Base-by-base conservation (phyloP, 2,329 filamentous ascomycete species). In the Claviceps sp. region DNA sequence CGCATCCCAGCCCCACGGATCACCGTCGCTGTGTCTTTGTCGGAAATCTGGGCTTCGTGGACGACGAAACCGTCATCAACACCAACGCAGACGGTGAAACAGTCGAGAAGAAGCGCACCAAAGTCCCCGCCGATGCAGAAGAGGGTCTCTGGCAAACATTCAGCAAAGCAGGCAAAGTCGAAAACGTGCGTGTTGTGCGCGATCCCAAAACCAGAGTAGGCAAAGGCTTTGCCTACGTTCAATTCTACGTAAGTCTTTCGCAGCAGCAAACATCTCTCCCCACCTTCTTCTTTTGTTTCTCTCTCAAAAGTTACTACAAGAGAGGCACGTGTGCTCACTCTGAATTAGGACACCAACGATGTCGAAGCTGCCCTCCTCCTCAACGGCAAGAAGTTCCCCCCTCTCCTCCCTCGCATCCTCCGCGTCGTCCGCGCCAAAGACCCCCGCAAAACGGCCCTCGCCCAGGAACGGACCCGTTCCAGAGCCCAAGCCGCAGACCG, bases 221-320 rank as follows among this genome's bases (percentile, higher is more conserved):
- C 62, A 98, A 98, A 66, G 93, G 93, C 4, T 89, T 98, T 64
- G 94, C 94, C 56, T 98, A 98, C 62, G 91, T 98, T 16, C 93
- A 98, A 64, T 98, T 98, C 69, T 81, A 84, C 62, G 81, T 82
- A 61, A 71, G 73, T 67, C 30, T 17, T 47, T 17, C 7, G 5
- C 30, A 38, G 14, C 6, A 7, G n/a, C 17, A 47, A 34, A 6
- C 44, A 11, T 30, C 16, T n/a, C 5, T 24, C 5, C 4, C 13
- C 42, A 11, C n/a, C 19, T 47, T 22, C 30, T 41, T 41, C 17
- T 41, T 41, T 41, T 41, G 14, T 38, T 40, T n/a, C n/a, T 40
- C 38, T 41, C 4, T 10, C n/a, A 3, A 37, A 40, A 22, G 17
- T 26, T 5, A 40, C 3, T 14, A n/a, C 7, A 43, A 45, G 13